phyloP scores from a whole-genome alignment of 2,329 filamentous ascomycete species.

The Hypoxylon sp. region DNA sequence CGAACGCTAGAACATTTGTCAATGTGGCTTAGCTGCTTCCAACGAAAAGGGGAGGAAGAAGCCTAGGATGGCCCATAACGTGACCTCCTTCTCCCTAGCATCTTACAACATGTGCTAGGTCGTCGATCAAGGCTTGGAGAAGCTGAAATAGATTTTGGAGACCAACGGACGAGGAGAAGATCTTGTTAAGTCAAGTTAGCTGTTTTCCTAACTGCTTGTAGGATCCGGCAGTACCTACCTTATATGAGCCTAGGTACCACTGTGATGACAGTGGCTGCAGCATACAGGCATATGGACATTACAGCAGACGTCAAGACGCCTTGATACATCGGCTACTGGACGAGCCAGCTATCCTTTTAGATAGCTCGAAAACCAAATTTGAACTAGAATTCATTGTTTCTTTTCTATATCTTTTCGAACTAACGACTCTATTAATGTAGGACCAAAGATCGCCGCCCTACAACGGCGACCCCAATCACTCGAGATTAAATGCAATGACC shows the following conservation, averaged over 20 bases:
- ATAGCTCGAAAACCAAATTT: not conserved
- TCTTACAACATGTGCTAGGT: not conserved
- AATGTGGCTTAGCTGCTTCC: slow-evolving; percentile 7
- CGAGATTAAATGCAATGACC: not conserved
- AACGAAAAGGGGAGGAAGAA: not conserved
- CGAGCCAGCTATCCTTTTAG: not conserved
- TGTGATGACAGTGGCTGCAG: not conserved
- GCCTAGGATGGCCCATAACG: not conserved
- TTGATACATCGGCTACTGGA: not conserved
- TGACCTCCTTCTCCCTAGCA: not conserved
- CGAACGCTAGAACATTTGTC: not conserved
- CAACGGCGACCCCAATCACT: not conserved
- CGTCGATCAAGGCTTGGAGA: not conserved
- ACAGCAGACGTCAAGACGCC: slow-evolving; percentile 1
- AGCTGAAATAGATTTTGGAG: not conserved
- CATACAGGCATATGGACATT: not conserved
- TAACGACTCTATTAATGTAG: not conserved
- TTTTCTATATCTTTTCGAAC: not conserved
- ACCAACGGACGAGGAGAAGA: not conserved
- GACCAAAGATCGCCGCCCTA: not conserved
- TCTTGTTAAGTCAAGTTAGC: not conserved
- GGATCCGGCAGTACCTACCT: not conserved
- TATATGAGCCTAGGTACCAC: not conserved
- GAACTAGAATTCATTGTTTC: not conserved
- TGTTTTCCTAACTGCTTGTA: not conserved